Base-by-base conservation (phyloP, 2,329 filamentous ascomycete genomes). In the Ascochyta koolunga region DNA sequence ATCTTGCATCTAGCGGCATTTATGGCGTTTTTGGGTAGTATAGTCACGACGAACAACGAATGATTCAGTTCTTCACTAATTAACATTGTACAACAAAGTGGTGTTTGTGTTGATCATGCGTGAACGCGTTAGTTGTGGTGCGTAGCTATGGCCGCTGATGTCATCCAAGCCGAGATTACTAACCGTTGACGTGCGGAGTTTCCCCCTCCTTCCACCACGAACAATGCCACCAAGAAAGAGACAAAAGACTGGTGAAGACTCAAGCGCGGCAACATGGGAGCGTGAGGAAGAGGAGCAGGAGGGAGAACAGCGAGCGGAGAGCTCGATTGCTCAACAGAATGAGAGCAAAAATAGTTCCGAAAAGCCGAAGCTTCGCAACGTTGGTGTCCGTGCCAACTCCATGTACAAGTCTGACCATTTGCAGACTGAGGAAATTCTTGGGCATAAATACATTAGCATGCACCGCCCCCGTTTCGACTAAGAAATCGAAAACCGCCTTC, bases 1-100 rank as follows among this genome's bases (percentile, higher is more conserved):
- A 29, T 35, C 16, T 36, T 50, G 40, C 15, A 41, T 37, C 63
- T 65, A 64, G 63, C 60, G 60, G 63, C 63, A 64, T 66, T 21
- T 22, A 29, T 5, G 60, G 59, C 48, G 62, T 64, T 55, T 16
- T 29, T 31, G 11, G 15, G n/a, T 46, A 47, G 32, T 24, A 47
- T 42, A 4, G 37, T 11, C 16, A 36, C 32, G 13, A 27, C 18
- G 22, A 41, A 19, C 16, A 36, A 41, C 16, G 22, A 49, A 11
- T 5, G 29, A 15, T n/a, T 37, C 3, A 15, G n/a, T 22, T 19
- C 22, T 21, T 10, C 10, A 36, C 21, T n/a, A 15, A 19, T 31
- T 24, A 7, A 18, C 15, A 4, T 15, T 6, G 21, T 18, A 15
- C 29, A 8, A 5, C 7, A 19, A 5, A 4, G 1, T 22, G 24